Evolutionary conservation across 345 rosid genomes (phyloP), one percentile per base, ranked within the genome.

Genomic region (Syzygium grande): DNA sequence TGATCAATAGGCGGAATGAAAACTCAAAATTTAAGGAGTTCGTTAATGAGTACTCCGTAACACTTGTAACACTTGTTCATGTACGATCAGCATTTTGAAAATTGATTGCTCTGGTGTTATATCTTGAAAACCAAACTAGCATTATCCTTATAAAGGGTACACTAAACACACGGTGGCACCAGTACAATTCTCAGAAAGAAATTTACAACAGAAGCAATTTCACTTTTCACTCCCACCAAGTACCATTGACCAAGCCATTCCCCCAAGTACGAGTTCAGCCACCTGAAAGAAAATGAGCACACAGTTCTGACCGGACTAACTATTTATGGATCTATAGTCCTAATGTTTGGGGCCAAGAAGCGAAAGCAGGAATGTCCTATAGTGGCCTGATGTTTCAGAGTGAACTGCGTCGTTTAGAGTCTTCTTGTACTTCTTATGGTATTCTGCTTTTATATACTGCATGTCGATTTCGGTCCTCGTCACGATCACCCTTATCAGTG

Each of bases 381-480:
- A 95, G 86, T 94, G 89, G 73, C 98, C 92, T 23, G 96, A 95
- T 41, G 96, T 95, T 86, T 94, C 96, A 3, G 96, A 92, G 85
- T 92, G 92, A 87, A 94, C 94, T 2, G 94, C 96, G 51, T 93
- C 94, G 23, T 91, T 91, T 90, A 95, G 87, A n/a, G 94, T 86
- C 91, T 91, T 94, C 38, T 85, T 90, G 91, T 94, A 93, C 90
- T 92, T 94, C 91, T 89, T 95, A 85, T 51, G 58, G 91, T 95
- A 94, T 87, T 95, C 96, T 1, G 88, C 94, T 87, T 94, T 94
- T 87, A 94, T 92, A 65, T 94, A 92, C 51, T 94, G 96, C 96
- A 94, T 93, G 91, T 95, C 98, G 4, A 95, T 90, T 93, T 94
- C 96, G 77, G 96, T 90, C 90, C 96, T 92, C 6, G 96, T 93